phyloP scores from a whole-genome alignment of 768 basidiomycete genomes.

The Phaffia tasmanica region DNA sequence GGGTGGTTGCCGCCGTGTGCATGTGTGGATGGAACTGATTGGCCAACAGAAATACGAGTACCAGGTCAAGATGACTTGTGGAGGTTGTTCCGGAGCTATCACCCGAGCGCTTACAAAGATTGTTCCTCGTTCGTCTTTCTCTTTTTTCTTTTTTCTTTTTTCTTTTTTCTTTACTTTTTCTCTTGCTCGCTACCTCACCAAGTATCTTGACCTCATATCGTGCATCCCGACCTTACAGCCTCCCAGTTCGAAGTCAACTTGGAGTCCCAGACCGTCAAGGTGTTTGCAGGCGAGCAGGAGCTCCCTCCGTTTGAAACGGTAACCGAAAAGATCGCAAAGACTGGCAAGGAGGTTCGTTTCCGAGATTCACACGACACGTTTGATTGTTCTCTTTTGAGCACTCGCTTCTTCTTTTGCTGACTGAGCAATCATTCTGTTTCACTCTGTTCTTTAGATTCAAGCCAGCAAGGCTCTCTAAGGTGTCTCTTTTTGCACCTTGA shows the following conservation, averaged over 20 bases:
- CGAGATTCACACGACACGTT: too few species aligned
- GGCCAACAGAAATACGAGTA: slow-evolving; percentile 28
- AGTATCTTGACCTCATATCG: neutral
- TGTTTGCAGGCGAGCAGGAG: slow-evolving; percentile 42
- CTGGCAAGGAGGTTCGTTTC: slow-evolving; percentile 66
- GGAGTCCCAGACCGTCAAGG: slow-evolving; percentile 60
- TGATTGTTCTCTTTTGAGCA: too few species aligned
- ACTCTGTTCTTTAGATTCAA: too few species aligned
- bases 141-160: neutral
- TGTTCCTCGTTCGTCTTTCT: slow-evolving; percentile 31
- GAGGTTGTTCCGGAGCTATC: slow-evolving; percentile 75
- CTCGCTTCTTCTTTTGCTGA: too few species aligned
- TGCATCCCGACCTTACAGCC: slow-evolving; percentile 21
- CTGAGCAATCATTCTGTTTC: too few species aligned
- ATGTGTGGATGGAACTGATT: neutral
- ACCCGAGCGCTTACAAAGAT: slow-evolving; percentile 61
- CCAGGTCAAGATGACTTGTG: slow-evolving; percentile 45
- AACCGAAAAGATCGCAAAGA: slow-evolving; percentile 70
- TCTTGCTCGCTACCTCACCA: neutral
- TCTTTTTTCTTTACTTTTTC: neutral
- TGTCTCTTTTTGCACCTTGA: too few species aligned
- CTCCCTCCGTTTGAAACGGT: slow-evolving; percentile 53
- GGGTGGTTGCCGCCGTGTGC: neutral
- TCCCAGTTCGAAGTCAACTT: slow-evolving; percentile 47
- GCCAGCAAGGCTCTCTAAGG: too few species aligned